Evolutionary conservation across 345 rosid genomes (phyloP), one percentile per base, ranked within the genome.

Genomic region (Pugionium cornutum): DNA sequence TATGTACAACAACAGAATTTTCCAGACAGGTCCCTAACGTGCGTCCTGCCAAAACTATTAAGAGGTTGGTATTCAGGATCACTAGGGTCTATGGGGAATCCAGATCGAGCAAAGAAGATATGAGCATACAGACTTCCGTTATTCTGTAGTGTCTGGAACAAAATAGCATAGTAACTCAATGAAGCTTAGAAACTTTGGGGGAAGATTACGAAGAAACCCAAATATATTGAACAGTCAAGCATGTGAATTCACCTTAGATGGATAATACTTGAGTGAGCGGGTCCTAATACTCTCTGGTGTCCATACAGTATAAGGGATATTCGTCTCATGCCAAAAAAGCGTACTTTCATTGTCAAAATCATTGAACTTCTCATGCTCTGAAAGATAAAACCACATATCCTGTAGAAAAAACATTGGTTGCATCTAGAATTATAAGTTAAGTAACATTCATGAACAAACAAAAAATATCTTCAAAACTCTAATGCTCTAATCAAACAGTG

Each of bases 371-470:
- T 82, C 82, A 2, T 81, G 72, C 70, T 86, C 91, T 9, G 98
- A 81, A 0, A 89, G 76, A 74, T 92, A 92, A 32, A 94, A 61
- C 97, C 99, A 94, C 99, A 94, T 88, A 81, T 94, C 99, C 99
- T 90, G 84, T 28, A 57, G 11, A 64, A 71, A 59, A 58, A 53
- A 56, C 44, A 27, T 66, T 51, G 40, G 2, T 41, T 40, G 6
- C 40, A 34, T 10, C 55, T 9, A 57, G 37, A 65, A 44, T 42
- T 43, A 46, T 41, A 30, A 37, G 51, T 10, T 2, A 33, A 37
- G 9, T 10, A 58, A 1, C 60, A 53, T 3, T 53, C 11, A 62
- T 41, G 9, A 34, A 32, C 26, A 18, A 18, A 18, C 35, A 29
- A 40, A 42, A 7, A 18, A 9, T 57, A 62, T 10, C 64, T 49